Conservation (phyloP, 768 basidiomycete species). For the Kwoniella sp. region DNA sequence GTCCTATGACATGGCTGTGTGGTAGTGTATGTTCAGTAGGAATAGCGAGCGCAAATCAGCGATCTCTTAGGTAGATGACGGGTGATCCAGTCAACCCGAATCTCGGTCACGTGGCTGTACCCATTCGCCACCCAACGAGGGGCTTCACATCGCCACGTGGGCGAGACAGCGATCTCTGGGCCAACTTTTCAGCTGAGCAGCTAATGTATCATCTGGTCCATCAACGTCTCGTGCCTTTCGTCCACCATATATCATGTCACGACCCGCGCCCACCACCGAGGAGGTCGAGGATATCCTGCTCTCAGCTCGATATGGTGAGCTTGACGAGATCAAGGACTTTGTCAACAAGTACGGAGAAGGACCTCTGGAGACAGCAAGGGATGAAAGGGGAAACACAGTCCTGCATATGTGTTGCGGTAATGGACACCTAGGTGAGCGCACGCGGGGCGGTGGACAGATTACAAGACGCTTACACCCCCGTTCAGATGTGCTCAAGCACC, state of each 20-base stretch:
- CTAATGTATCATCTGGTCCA: neutral
- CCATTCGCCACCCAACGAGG: constrained; percentile 4
- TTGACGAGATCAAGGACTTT: constrained; percentile 70
- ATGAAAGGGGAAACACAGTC: constrained; percentile 72
- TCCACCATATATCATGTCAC: constrained; percentile 2
- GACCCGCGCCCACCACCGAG: constrained; percentile 42
- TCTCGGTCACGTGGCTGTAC: neutral
- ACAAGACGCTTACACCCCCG: neutral
- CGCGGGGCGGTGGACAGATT: neutral
- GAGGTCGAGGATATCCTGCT: constrained; percentile 68
- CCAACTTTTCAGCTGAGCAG: neutral
- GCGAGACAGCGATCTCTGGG: neutral
- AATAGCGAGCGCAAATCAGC: too few relatives aligned
- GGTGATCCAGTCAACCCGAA: constrained; percentile 17
- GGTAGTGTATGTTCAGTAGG: neutral
- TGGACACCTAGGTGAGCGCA: constrained; percentile 69
- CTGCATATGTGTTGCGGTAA: constrained; percentile 87
- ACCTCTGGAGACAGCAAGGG: constrained; percentile 55
- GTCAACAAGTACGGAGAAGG: constrained; percentile 58
- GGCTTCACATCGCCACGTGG: too few relatives aligned
- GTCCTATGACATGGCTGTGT: neutral
- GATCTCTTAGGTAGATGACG: too few relatives aligned
- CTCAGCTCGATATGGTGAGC: constrained; percentile 80
- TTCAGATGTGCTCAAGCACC: constrained; percentile 68
- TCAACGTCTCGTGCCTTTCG: neutral